phyloP scores from a whole-genome alignment of 441 rosid genomes.

The Dalechampia spathulata region DNA sequence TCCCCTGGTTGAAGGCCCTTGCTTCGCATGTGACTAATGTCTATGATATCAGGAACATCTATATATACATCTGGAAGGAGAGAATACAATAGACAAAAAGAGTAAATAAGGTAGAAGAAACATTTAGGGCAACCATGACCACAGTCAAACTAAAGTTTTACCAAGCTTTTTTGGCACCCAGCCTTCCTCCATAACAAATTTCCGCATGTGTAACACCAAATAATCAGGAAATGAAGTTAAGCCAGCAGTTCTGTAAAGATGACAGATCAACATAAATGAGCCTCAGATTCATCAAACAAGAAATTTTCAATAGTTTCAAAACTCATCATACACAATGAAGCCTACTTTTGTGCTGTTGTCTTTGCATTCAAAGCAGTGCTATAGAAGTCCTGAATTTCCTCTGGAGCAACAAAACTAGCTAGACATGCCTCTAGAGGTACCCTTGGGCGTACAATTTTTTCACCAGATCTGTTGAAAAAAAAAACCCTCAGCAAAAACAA shows the following conservation, averaged over 20 bases:
- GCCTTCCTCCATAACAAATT: conserved; percentile 91
- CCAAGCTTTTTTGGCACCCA: conserved; percentile 99
- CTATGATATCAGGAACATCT: conserved; percentile 92
- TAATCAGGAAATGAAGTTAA: conserved; percentile 95
- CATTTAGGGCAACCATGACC: conserved; percentile 3
- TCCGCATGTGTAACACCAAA: conserved; percentile 94
- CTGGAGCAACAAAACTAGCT: conserved; percentile 70
- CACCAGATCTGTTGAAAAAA: conserved; percentile 45
- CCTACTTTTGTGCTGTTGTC: conserved; percentile 88
- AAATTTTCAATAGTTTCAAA: not conserved
- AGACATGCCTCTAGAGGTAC: conserved; percentile 94
- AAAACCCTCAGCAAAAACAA: conserved; percentile 22
- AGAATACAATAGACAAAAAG: conserved; percentile 11
- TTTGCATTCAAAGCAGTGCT: conserved; percentile 83
- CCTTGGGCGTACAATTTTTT: conserved; percentile 88
- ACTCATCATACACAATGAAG: conserved; percentile 1
- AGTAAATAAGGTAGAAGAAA: conserved; percentile 13
- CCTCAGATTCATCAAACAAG: not conserved
- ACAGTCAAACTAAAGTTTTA: conserved; percentile 21
- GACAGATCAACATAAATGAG: not conserved
- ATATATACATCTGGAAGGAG: conserved; percentile 71
- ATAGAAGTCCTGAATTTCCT: conserved; percentile 72
- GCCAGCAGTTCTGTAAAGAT: conserved; percentile 64
- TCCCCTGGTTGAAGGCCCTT: conserved; percentile 94
- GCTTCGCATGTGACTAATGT: conserved; percentile 91